These are phyloP conservation scores for Colletotrichum camelliae DNA, from an alignment of 2,329 filamentous ascomycete species.

Conservation along the genomic window DNA sequence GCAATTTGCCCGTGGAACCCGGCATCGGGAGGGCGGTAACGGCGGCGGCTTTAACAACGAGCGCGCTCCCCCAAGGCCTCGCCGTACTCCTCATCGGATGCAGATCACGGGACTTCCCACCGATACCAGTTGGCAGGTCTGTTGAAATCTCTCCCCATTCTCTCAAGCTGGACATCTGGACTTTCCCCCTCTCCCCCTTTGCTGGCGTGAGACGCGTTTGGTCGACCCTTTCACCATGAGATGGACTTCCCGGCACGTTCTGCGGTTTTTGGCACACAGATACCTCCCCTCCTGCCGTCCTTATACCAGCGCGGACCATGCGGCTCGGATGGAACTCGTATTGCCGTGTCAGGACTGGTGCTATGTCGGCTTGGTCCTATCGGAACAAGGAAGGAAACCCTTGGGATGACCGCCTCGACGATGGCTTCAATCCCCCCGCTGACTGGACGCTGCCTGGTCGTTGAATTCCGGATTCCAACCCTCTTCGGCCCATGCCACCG, in stretches of 20 bases:
- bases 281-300: not conserved
- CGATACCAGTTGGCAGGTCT: conserved; percentile 99
- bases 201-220: conserved; percentile 19
- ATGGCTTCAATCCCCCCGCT: not conserved
- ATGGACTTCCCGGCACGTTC: conserved; percentile 1
- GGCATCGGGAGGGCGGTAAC: conserved; percentile 49
- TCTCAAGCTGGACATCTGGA: conserved; percentile 53
- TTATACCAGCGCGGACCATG: not conserved
- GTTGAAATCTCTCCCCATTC: conserved; percentile 68
- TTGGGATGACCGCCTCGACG: conserved; percentile 11
- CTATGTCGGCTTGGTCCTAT: conserved; percentile 14
- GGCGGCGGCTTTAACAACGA: conserved; percentile 53
- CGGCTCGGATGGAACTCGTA: conserved; percentile 11
- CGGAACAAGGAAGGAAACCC: conserved; percentile 10
- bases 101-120: conserved; percentile 94
- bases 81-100: conserved; percentile 96
- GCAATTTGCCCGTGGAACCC: conserved; percentile 92
- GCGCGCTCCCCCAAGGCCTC: conserved; percentile 73
- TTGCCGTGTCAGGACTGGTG: conserved; percentile 19
- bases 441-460: not conserved
- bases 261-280: not conserved
- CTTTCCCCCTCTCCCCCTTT: conserved; percentile 23
- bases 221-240: not conserved
- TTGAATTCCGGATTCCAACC: conserved; percentile 11
- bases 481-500: conserved; percentile 9